Evolutionary conservation across 495 filamentous ascomycete species (phyloP).

Genomic region (Monascus purpureus): DNA sequence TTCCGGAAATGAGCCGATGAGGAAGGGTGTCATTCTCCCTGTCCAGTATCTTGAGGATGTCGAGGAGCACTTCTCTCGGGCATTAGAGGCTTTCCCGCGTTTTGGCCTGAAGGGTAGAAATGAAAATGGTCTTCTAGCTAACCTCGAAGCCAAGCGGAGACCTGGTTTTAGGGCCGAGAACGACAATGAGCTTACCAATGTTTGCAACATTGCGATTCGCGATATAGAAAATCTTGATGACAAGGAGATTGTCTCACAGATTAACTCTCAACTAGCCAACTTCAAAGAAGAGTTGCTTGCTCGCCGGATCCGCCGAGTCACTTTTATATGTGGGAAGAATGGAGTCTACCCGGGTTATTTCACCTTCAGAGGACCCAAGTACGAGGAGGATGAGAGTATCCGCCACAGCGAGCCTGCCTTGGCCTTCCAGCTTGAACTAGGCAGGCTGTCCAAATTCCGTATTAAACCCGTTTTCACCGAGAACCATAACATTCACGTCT

Average conservation of each 20-base stretch:
- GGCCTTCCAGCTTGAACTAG: slow-evolving; percentile 94
- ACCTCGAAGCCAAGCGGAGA: slow-evolving; percentile 58
- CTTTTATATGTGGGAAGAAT: slow-evolving; percentile 91
- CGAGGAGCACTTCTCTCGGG: slow-evolving; percentile 69
- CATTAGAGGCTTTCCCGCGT: slow-evolving; percentile 66
- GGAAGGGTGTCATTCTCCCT: slow-evolving; percentile 89
- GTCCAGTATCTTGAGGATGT: slow-evolving; percentile 87
- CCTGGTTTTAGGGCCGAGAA: slow-evolving; percentile 37
- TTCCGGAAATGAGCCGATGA: slow-evolving; percentile 55
- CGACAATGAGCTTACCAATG: slow-evolving; percentile 71
- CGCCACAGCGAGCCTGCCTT: slow-evolving; percentile 93
- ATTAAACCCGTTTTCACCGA: slow-evolving; percentile 98
- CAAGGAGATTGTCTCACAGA: slow-evolving; percentile 59
- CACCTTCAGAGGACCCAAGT: slow-evolving; percentile 88
- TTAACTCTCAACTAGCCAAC: slow-evolving; percentile 60
- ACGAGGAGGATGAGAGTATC: slow-evolving; percentile 84
- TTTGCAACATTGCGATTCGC: slow-evolving; percentile 81
- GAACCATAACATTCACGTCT: slow-evolving; percentile 97
- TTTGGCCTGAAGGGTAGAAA: slow-evolving; percentile 24
- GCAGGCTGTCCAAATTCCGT: slow-evolving; percentile 87
- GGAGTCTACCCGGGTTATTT: slow-evolving; percentile 95
- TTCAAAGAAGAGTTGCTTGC: slow-evolving; percentile 71
- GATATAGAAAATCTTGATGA: slow-evolving; percentile 84
- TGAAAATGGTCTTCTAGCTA: slow-evolving; percentile 47
- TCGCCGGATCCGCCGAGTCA: slow-evolving; percentile 74